These are phyloP conservation scores for Adenanthera pavonina DNA, from an alignment of 306 rosid genomes.

Conservation along the genomic window DNA sequence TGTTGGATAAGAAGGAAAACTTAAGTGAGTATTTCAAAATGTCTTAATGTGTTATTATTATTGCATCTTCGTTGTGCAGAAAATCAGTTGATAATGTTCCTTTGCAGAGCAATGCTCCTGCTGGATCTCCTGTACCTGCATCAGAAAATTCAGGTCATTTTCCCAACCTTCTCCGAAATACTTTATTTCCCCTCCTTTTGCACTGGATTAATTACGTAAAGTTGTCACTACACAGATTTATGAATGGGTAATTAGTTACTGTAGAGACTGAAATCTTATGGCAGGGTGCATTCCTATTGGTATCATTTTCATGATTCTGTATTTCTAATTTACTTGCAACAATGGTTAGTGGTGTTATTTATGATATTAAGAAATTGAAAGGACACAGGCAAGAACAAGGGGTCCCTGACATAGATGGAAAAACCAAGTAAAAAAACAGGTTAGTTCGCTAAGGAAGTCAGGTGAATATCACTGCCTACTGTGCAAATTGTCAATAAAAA, in stretches of 20 bases:
- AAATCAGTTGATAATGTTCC: conserved; percentile 53
- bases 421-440: not conserved
- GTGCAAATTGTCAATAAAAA: not conserved
- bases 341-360: not conserved
- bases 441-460: not conserved
- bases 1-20: not conserved
- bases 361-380: not conserved
- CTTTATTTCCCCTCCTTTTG: not conserved
- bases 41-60: conserved; percentile 36
- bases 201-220: not conserved
- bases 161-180: not conserved
- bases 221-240: not conserved
- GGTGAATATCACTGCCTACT: not conserved
- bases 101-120: conserved; percentile 26
- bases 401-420: not conserved
- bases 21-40: conserved; percentile 1
- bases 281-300: not conserved
- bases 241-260: not conserved
- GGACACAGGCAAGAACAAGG: not conserved
- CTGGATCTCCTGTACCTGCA: conserved; percentile 39
- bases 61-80: conserved; percentile 52
- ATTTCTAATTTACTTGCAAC: not conserved
- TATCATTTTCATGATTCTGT: not conserved
- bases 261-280: not conserved
- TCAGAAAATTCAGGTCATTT: conserved; percentile 48